These are phyloP conservation scores for Baudoinia panamericana DNA, from an alignment of 495 filamentous ascomycete genomes.

Conservation along the genomic window DNA sequence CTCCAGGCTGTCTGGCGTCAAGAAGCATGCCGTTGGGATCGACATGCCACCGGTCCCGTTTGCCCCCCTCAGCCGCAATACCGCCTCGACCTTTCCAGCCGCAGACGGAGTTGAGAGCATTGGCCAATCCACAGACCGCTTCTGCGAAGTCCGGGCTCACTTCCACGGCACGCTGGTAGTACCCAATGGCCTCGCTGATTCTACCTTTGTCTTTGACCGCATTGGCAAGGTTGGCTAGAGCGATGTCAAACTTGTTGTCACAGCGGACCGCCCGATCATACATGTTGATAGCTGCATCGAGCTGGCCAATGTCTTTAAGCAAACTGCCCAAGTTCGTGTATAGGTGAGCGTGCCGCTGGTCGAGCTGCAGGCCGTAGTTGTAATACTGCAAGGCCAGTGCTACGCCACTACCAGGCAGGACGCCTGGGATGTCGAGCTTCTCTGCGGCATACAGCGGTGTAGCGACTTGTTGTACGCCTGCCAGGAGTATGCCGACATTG, in stretches of 20 bases:
- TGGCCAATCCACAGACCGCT: constrained; percentile 90
- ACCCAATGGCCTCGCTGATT: constrained; percentile 80
- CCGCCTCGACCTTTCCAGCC: constrained; percentile 89
- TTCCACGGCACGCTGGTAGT: constrained; percentile 80
- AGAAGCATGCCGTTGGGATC: constrained; percentile 72
- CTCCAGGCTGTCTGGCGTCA: constrained; percentile 50
- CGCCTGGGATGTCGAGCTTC: constrained; percentile 54
- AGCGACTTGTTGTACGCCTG: constrained; percentile 73
- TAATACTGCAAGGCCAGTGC: constrained; percentile 87
- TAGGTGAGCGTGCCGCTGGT: constrained; percentile 86
- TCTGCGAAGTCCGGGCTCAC: constrained; percentile 94
- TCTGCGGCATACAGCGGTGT: constrained; percentile 20
- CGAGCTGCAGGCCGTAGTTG: constrained; percentile 78
- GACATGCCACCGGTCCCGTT: constrained; percentile 87
- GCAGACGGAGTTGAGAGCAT: constrained; percentile 92
- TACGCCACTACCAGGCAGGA: constrained; percentile 74
- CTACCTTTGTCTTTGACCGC: constrained; percentile 94
- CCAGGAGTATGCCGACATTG: constrained; percentile 93
- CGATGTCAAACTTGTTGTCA: constrained; percentile 89
- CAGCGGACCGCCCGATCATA: constrained; percentile 90
- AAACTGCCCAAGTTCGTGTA: constrained; percentile 95
- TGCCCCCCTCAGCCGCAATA: constrained; percentile 54
- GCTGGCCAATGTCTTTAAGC: constrained; percentile 91
- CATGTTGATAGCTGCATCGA: constrained; percentile 86
- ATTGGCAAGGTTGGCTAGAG: constrained; percentile 91